phyloP scores from a whole-genome alignment of 176 grass and related monocot genomes.

The Rhipidocladum racemiflorum region DNA sequence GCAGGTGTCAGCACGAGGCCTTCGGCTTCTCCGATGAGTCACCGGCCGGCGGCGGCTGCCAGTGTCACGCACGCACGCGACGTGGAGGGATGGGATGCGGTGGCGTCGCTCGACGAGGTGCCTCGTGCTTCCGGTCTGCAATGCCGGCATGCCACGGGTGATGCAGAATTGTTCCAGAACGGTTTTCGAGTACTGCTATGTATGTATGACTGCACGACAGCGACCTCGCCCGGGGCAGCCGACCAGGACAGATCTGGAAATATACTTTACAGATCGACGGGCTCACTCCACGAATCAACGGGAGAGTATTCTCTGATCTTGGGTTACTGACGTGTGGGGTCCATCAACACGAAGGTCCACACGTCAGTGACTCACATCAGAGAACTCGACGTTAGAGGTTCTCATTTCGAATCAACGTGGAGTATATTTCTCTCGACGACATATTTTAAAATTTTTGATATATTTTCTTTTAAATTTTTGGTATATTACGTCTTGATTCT shows the following conservation, averaged over 20 bases:
- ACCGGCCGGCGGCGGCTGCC: neutral
- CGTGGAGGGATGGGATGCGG: too few relatives aligned
- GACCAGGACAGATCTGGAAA: neutral
- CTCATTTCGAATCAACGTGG: too few relatives aligned
- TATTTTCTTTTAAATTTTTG: too few relatives aligned
- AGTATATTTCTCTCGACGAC: neutral
- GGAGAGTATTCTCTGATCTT: too few relatives aligned
- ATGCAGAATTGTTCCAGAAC: neutral
- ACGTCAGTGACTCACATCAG: too few relatives aligned
- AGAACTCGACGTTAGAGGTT: too few relatives aligned
- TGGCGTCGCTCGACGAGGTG: neutral
- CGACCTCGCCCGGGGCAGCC: neutral
- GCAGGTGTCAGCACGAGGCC: conserved; percentile 13
- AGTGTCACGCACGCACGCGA: neutral
- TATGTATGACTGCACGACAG: neutral
- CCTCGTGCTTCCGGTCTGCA: neutral
- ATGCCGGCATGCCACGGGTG: conserved; percentile 1
- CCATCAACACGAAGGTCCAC: too few relatives aligned
- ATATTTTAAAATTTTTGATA: too few relatives aligned
- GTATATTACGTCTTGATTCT: too few relatives aligned
- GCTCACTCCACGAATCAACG: neutral
- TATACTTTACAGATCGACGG: neutral
- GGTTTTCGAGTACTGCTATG: neutral
- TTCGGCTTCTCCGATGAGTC: conserved; percentile 6
- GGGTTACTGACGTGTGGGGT: too few relatives aligned